These are phyloP conservation scores for Ophiostoma piceae DNA, from an alignment of 2,329 filamentous ascomycete genomes.

Conservation along the genomic window DNA sequence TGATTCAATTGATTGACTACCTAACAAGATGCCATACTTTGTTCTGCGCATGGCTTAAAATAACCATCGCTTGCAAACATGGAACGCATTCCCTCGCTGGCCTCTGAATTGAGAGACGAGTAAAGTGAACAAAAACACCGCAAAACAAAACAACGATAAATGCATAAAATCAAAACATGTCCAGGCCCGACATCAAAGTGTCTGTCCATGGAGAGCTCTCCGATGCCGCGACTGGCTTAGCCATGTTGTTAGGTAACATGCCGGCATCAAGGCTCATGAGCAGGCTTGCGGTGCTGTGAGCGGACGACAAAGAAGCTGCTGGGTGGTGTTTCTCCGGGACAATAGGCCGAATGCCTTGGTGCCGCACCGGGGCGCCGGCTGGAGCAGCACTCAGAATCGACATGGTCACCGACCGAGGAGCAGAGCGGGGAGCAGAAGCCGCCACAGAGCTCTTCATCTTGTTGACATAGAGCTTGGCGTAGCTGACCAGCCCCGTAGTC, in stretches of 20 bases:
- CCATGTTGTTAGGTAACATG: not conserved
- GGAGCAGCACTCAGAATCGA: not conserved
- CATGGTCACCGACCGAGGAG: not conserved
- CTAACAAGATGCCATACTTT: not conserved
- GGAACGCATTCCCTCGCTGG: not conserved
- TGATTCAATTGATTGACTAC: not conserved
- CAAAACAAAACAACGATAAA: not conserved
- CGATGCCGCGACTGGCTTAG: not conserved
- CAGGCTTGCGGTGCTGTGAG: not conserved
- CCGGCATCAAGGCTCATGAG: conserved; percentile 10
- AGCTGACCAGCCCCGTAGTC: conserved; percentile 23
- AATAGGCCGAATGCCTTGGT: not conserved
- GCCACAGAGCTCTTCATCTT: not conserved
- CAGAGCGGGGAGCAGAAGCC: not conserved
- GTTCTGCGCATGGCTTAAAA: not conserved
- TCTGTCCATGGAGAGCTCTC: conserved; percentile 21
- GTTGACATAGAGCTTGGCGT: conserved; percentile 1
- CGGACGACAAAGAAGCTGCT: not conserved
- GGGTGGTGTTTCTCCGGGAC: not conserved
- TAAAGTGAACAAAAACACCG: not conserved
- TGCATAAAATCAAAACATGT: conserved; percentile 12
- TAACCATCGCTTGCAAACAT: not conserved
- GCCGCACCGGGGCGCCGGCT: not conserved
- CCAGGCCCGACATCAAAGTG: conserved; percentile 23
- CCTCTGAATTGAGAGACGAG: not conserved